Evolutionary conservation across 345 rosid species (phyloP), one percentile per base, ranked within the genome.

Genomic region (Noccaea caerulescens): DNA sequence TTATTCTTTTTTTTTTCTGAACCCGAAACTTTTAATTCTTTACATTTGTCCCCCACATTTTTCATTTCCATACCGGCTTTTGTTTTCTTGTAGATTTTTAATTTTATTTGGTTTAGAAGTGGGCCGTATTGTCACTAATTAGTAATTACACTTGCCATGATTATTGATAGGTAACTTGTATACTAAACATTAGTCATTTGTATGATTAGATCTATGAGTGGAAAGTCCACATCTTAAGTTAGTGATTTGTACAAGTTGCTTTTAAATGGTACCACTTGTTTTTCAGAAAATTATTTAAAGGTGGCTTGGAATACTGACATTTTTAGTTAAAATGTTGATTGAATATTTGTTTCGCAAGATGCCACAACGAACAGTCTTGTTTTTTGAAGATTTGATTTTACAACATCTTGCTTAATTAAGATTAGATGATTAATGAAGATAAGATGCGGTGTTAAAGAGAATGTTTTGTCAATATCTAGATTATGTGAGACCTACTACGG

Each of bases 401-500:
- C 43, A 23, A 25, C 30, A 51, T 10, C 1, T 51, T 51, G 27
- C 23, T 33, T 25, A 32, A 7, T n/a, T n/a, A 32, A 32, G 10
- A 49, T 10, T 38, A 58, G 30, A 10, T 27, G 66, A 50, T 46
- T 37, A 30, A 18, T 60, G 68, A 12, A 51, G 68, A 71, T 42
- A 43, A 53, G 47, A 43, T 52, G 42, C 46, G 62, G 41, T 41
- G 23, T 53, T 18, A 43, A 52, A 13, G 45, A 4, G 64, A 25
- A 63, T 72, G 10, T 37, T 13, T 58, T 47, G 41, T 46, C 1
- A 58, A 47, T 25, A 20, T 58, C 73, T 70, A 49, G 66, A 70
- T 70, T 55, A 72, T 64, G 71, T 64, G 71, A 64, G 66, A 64
- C 77, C 66, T 72, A 72, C 66, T 72, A 72, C 44, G 77, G 37